Base-by-base conservation (phyloP, 1,284 basidiomycete genomes). In the Ganoderma multipileum region DNA sequence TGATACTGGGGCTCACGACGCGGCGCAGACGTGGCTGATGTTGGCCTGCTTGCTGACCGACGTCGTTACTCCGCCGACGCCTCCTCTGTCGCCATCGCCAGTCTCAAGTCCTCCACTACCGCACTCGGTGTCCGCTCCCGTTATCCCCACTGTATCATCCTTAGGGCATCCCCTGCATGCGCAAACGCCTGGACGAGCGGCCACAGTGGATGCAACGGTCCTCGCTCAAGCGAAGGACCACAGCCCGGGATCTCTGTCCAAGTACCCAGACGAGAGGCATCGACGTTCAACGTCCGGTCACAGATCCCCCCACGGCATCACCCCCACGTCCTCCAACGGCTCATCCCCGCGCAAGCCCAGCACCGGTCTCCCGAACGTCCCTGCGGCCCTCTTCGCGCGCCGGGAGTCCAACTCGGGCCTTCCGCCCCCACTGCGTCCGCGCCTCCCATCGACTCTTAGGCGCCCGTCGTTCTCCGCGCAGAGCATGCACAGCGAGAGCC, bases 21-120 rank as follows among this genome's bases (percentile, higher is more conserved):
- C 88, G 5, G 90, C 90, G 0, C 88, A 93, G 73, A 83, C 86
- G 1, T 95, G 94, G 94, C 74, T 88, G 18, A 81, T 94, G 8
- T 78, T 95, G 16, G 84, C 83, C 18, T 86, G 87, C 7, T 82
- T 91, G 2, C 80, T 95, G 26, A 83, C 80, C 0, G 83, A 90
- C 60, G 73, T 87, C 44, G 72, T 85, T 9, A 60, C 64, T 3
- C 73, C 80, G 4, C 75, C 76, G 23, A 76, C 76, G 0, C 73
- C 74, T 6, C 73, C 80, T 7, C 71, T 71, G 54, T 77, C 73
- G 16, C 75, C 74, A 26, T 69, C 71, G 23, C 74, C 68, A 0
- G 54, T 66, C 8, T 41, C 65, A 5, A 75, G 71, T 36, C 75
- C 79, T 7, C 74, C 74, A 9, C 67, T 83, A 5, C 76, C 81